Conservation (phyloP, 208 protist genomes). For the Acanthamoeba lenticulata region DNA sequence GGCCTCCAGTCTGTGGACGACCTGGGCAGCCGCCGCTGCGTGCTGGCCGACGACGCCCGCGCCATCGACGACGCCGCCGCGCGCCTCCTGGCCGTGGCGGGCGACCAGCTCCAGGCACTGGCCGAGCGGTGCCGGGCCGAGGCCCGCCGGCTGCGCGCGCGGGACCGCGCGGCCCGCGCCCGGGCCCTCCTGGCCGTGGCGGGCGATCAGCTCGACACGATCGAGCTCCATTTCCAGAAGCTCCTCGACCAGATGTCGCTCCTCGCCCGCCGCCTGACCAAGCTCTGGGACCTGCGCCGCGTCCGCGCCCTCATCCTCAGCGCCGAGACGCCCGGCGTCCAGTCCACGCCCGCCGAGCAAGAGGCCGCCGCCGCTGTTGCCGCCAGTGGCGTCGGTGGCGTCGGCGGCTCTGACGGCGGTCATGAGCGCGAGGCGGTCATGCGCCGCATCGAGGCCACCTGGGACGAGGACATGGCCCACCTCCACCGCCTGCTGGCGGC, state of each 20-base stretch:
- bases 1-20: slow-evolving; percentile 47
- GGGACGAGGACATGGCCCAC: neutral
- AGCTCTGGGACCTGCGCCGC: neutral
- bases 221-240: slow-evolving; percentile 54
- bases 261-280: neutral
- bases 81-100: neutral
- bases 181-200: neutral
- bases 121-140: neutral
- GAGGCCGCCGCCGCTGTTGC: too few relatives aligned
- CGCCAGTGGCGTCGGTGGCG: neutral
- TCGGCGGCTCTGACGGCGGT: neutral
- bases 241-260: slow-evolving; percentile 49
- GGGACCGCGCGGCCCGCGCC: too few relatives aligned
- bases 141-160: neutral
- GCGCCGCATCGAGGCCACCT: neutral
- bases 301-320: neutral
- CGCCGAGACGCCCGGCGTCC: neutral
- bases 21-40: neutral
- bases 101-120: neutral
- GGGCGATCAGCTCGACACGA: slow-evolving; percentile 44
- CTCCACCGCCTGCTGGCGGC: neutral
- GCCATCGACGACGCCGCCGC: neutral
- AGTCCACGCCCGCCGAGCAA: too few relatives aligned
- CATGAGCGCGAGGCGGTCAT: neutral
- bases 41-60: neutral